A percentile compares a stretch with the other conserved stretches of the same genome.
phyloP scores from a whole-genome alignment of 192 early-diverging fungal genomes.

The Coemansia erecta region DNA sequence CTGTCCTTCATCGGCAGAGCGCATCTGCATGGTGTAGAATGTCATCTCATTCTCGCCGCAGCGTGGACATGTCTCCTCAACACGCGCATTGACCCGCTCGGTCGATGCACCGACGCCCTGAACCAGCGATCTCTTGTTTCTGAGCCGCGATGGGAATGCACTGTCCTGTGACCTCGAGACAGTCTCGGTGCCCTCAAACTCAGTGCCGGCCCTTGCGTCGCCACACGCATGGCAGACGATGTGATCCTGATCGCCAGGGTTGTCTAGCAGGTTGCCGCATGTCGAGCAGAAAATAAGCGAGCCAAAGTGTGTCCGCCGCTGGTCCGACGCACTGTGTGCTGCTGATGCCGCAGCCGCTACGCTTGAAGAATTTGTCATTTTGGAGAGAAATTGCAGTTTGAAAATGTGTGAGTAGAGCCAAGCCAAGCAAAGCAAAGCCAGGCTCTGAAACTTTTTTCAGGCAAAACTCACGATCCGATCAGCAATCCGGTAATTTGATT shows the following conservation, averaged over 20 bases:
- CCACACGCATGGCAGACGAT: constrained; percentile 84
- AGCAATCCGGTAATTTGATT: no score
- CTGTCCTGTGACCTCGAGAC: constrained; percentile 72
- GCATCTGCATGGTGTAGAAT: constrained; percentile 94
- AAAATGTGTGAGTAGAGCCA: no score
- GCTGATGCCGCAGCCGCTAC: no score
- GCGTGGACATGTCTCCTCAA: constrained; percentile 94
- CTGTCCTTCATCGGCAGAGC: constrained; percentile 99
- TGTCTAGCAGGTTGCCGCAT: constrained; percentile 89
- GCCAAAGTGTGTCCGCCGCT: constrained; percentile 54
- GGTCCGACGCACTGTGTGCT: not conserved
- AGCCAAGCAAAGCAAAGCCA: no score
- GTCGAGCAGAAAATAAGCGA: constrained; percentile 88
- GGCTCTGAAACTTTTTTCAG: no score
- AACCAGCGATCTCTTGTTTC: constrained; percentile 69
- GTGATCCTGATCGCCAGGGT: constrained; percentile 70
- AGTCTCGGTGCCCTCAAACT: constrained; percentile 79
- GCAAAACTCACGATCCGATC: no score
- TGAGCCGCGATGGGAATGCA: constrained; percentile 76
- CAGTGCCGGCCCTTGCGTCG: constrained; percentile 59
- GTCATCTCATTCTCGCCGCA: constrained; percentile 93
- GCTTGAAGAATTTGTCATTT: no score
- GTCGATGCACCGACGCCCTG: constrained; percentile 47
- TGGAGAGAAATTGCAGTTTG: no score
- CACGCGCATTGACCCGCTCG: constrained; percentile 54